These are phyloP conservation scores for Scenedesmus sp. DNA, from an alignment of 163 green algal species.

Conservation along the genomic window DNA sequence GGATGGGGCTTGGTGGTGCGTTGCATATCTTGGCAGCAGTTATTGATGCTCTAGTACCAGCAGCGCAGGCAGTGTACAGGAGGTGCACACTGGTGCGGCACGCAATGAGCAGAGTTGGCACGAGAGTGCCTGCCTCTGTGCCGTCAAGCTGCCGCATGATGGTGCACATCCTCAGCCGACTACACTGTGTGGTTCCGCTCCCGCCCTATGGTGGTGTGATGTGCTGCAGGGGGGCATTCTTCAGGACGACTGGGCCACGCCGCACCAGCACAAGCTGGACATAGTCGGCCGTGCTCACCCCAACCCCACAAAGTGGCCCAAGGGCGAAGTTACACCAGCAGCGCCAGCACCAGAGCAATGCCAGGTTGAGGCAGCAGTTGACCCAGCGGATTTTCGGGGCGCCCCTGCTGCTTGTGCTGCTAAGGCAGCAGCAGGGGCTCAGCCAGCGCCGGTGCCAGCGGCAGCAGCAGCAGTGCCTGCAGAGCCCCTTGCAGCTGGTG, in stretches of 20 bases:
- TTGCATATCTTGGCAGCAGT: not conserved
- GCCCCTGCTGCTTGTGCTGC: not conserved
- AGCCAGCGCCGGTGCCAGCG: not conserved
- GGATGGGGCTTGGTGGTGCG: not conserved
- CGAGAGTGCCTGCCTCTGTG: no score
- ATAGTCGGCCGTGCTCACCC: constrained; percentile 49
- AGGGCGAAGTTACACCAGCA: constrained; percentile 24
- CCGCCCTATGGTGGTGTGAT: not conserved
- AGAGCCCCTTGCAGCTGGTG: not conserved
- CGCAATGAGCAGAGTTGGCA: no score
- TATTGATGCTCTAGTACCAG: no score
- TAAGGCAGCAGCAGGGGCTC: not conserved
- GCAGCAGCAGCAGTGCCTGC: not conserved
- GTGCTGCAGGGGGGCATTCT: constrained; percentile 53
- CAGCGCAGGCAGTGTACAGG: not conserved
- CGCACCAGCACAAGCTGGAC: constrained; percentile 52
- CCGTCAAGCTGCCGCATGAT: not conserved
- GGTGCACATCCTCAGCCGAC: not conserved
- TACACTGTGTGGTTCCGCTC: no score
- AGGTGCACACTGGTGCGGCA: no score
- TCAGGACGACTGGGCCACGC: constrained; percentile 58
- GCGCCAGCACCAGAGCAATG: constrained; percentile 26
- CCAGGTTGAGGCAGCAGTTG: not conserved
- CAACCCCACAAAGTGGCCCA: constrained; percentile 43
- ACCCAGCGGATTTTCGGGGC: constrained; percentile 6